Conservation (phyloP, 2,329 filamentous ascomycete genomes). For the Aspergillus costaricaensis region DNA sequence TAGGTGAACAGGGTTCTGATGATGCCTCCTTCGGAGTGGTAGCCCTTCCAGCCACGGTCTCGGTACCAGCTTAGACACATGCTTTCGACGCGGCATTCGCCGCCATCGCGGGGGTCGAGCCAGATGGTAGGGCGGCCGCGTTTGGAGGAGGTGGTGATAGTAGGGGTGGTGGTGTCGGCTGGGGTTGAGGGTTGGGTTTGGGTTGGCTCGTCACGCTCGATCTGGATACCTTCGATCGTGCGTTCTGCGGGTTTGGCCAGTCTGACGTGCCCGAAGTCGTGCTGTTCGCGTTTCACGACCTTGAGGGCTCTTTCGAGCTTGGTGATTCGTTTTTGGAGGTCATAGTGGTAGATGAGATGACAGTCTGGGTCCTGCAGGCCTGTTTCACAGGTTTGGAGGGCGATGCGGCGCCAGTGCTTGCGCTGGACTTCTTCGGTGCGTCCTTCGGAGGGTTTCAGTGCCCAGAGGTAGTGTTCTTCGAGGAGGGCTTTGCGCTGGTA, state of each 20-base stretch:
- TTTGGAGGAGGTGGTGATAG: conserved; percentile 15
- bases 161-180: no score
- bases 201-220: conserved; percentile 61
- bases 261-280: conserved; percentile 86
- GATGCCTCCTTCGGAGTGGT: conserved; percentile 89
- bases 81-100: conserved; percentile 83
- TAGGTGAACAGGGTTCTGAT: conserved; percentile 88
- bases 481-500: conserved; percentile 92
- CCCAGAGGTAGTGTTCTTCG: conserved; percentile 92
- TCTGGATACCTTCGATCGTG: conserved; percentile 72
- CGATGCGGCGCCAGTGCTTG: conserved; percentile 77
- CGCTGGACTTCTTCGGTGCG: conserved; percentile 64
- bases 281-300: conserved; percentile 80
- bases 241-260: conserved; percentile 76
- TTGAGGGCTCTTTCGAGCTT: conserved; percentile 86
- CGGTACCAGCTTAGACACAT: conserved; percentile 93
- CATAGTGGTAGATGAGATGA: conserved; percentile 90
- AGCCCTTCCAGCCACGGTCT: conserved; percentile 85
- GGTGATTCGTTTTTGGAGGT: conserved; percentile 87
- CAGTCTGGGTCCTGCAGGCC: conserved; percentile 86
- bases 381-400: conserved; percentile 77
- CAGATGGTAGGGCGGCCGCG: conserved; percentile 69
- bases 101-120: conserved; percentile 73
- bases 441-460: conserved; percentile 53
- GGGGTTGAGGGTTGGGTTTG: not conserved